Evolutionary conservation across 441 rosid species (phyloP).

Genomic region (Macaranga tanarius): DNA sequence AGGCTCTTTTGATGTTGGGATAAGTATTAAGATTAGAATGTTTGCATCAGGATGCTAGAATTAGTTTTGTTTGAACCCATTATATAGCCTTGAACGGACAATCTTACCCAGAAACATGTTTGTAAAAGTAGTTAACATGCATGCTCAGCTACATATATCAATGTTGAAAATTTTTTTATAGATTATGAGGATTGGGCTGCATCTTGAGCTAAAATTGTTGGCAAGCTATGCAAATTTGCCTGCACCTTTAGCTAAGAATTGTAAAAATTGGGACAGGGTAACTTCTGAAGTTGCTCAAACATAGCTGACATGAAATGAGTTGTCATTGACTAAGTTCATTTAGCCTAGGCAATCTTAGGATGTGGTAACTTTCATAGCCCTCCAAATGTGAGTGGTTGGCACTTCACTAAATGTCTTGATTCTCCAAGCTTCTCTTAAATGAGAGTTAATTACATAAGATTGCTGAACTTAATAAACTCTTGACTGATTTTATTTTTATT

Average conservation of each 20-base stretch:
- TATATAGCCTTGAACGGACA: background rate
- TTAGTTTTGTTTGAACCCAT: background rate
- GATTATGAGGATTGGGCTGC: background rate
- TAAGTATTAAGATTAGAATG: conserved; percentile 2
- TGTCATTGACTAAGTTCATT: background rate
- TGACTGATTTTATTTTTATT: conserved; percentile 23
- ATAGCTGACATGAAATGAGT: background rate
- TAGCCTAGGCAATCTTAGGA: background rate
- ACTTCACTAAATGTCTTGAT: background rate
- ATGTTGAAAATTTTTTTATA: background rate
- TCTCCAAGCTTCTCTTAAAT: background rate
- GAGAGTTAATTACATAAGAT: background rate
- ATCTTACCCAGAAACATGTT: background rate
- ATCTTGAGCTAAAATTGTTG: background rate
- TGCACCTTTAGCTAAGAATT: background rate
- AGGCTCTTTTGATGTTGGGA: background rate
- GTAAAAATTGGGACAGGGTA: background rate
- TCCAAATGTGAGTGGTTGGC: background rate
- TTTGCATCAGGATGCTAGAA: background rate
- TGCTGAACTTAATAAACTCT: background rate
- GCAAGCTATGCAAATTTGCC: background rate
- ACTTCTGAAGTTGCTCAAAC: background rate
- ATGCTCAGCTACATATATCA: background rate
- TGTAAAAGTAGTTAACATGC: background rate
- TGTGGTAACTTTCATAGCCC: background rate